Percentiles rank a stretch among this genome's conserved stretches.
Evolutionary conservation across 1,284 basidiomycete species (phyloP).

Genomic region (Ustilago sp.): DNA sequence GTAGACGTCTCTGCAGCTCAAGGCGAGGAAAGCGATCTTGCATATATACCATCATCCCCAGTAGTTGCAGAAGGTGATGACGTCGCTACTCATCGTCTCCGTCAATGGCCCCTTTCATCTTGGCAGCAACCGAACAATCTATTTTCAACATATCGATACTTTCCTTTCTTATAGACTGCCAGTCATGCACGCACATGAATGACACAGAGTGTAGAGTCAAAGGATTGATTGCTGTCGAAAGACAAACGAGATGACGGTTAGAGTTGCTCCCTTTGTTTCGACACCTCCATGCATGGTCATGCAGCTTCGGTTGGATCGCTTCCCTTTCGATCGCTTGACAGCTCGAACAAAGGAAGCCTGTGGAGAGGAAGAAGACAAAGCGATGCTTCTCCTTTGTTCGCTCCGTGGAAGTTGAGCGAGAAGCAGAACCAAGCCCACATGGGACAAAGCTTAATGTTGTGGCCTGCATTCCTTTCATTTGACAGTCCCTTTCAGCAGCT

Average conservation of each 20-base stretch:
- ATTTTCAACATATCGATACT: background rate
- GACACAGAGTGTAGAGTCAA: background rate
- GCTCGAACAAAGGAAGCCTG: background rate
- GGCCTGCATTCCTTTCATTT: background rate
- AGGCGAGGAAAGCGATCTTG: background rate
- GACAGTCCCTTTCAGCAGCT: background rate
- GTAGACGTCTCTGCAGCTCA: no score
- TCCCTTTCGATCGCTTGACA: background rate
- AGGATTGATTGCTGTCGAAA: background rate
- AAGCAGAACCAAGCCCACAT: background rate
- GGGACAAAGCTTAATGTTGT: background rate
- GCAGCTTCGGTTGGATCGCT: background rate
- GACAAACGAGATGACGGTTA: background rate
- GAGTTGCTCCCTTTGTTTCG: background rate
- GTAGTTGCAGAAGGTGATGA: background rate
- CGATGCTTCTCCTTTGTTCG: background rate
- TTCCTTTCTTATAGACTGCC: background rate
- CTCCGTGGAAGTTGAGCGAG: no score
- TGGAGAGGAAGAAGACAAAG: background rate
- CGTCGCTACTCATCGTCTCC: conserved; percentile 5
- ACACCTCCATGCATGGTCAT: background rate
- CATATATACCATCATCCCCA: background rate
- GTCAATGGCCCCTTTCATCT: background rate
- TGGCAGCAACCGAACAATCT: background rate
- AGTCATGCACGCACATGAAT: background rate